Percentiles rank a stretch among this genome's conserved stretches.
Evolutionary conservation across 805 yeast genomes (phyloP).

Genomic region (Monosporozyma siamensis): DNA sequence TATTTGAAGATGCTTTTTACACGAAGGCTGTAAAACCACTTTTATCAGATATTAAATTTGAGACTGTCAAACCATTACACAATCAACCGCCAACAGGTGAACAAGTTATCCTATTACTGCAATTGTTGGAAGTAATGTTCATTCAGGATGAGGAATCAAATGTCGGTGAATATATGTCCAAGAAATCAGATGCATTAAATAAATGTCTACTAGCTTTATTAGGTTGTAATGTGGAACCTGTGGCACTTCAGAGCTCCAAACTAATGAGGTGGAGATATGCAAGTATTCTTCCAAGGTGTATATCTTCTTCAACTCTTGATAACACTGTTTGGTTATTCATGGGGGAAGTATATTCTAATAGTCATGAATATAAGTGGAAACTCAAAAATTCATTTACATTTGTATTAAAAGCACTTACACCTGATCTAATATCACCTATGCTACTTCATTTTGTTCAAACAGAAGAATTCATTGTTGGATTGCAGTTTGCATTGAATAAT

Average conservation of each 20-base stretch:
- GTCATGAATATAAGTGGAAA: constrained; percentile 21
- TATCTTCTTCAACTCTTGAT: constrained; percentile 15
- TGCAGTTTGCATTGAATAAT: constrained; percentile 50
- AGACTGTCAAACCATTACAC: constrained; percentile 1
- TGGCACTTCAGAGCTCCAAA: constrained; percentile 13
- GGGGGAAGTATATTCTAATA: constrained; percentile 29
- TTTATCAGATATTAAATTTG: not conserved
- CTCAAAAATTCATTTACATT: constrained; percentile 40
- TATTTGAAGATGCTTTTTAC: constrained; percentile 9
- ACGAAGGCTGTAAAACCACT: constrained; percentile 4
- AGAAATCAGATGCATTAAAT: constrained; percentile 6
- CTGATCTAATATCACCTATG: constrained; percentile 4
- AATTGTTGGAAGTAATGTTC: constrained; percentile 33
- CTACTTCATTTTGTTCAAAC: constrained; percentile 10
- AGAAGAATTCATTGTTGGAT: constrained; percentile 42
- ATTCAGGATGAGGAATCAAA: constrained; percentile 25
- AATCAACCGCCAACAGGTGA: constrained; percentile 1
- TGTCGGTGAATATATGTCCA: constrained; percentile 4
- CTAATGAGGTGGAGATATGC: constrained; percentile 46
- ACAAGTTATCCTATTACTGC: constrained; percentile 21
- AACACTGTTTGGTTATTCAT: constrained; percentile 41
- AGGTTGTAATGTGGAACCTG: constrained; percentile 13
- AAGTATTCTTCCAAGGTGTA: constrained; percentile 22
- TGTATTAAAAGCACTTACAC: constrained; percentile 47
- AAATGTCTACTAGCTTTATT: constrained; percentile 13